Evolutionary conservation across 306 rosid species (phyloP), one percentile per base, ranked within the genome.

Genomic region (Alnus glutinosa): DNA sequence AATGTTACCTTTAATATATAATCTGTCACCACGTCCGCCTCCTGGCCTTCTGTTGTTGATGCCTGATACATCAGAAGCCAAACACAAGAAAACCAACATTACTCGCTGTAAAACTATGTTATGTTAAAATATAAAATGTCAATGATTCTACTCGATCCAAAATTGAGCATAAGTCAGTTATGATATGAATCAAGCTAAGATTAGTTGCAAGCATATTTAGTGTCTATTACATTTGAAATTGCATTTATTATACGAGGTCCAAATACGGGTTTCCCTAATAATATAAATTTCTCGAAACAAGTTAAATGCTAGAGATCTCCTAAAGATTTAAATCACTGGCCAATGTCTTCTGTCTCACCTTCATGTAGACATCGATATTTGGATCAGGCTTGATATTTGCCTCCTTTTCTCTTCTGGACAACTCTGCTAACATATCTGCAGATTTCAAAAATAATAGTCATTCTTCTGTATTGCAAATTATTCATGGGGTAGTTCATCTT

Each of bases 11-110:
- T 91, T 47, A 93, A 75, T 76, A 90, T 80, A 82, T 91, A 91
- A 73, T 93, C 98, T 73, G 98, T 91, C 47, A 90, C 89, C 81
- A 93, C 81, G 79, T 71, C 85, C 48, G 88, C 86, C 76, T 91
- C 88, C 75, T 93, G 94, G 51, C 93, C 98, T 85, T 93, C 89
- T 55, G 87, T 49, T 59, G 92, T 89, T 70, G 87, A 47, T 34
- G 97, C 98, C 98, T 93, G 80, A 51, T 18, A 74, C 18, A 83
- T 83, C 47, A 76, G 36, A 54, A 77, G 36, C 61, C 48, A 80
- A 78, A 39, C 78, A 71, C 74, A 50, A 73, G 52, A 70, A 79
- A 19, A 13, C 46, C 9, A 70, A 37, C 36, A 75, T 78, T 73
- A 76, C 4, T 75, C 77, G 77, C 11, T 55, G 16, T 12, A 44